Base-by-base conservation (phyloP, 164 flowering plant species). In the Cinnamomum micranthum region DNA sequence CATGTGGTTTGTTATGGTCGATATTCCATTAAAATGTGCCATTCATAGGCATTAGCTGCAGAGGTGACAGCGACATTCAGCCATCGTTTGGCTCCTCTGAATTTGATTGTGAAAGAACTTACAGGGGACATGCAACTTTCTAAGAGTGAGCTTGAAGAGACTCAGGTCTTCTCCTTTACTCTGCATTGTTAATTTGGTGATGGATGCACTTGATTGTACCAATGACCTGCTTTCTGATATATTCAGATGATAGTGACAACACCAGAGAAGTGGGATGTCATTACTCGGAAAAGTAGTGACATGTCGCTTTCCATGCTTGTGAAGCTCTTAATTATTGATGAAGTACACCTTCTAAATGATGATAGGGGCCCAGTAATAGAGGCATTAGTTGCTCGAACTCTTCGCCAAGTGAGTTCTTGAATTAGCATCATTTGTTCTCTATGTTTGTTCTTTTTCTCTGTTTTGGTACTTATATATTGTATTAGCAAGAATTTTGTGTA, bases 241-340 rank as follows among this genome's bases (percentile, higher is more conserved):
- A 62, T 73, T 82, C 88, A 96, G 99, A 96, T 96, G 99, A 96
- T 96, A 79, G 99, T 96, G 71, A 96, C 99, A 74, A 96, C 99
- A 63, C 99, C 99, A 28, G 98, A 96, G 83, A 96, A 96, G 82
- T 96, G 99, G 99, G 99, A 96, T 80, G 99, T 96, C 33, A 96
- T 96, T 77, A 95, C 99, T 77, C 97, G 99, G 72, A 96, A 96
- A 84, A 96, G 99, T 83, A 94, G 98, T 83, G 99, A 96, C 80
- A 96, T 94, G 99, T 84, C 98, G 58, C 87, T 96, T 71, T 93
- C 98, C 52, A 86, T 90, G 98, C 83, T 96, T 50, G 98, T 96
- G 76, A 96, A 96, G 79, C 97, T 96, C 69, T 82, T 96, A 71
- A 96, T 96, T 71, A 94, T 96, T 83, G 99, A 96, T 85, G 99